These are phyloP conservation scores for Neonectria punicea DNA, from an alignment of 2,329 filamentous ascomycete species.

Conservation along the genomic window DNA sequence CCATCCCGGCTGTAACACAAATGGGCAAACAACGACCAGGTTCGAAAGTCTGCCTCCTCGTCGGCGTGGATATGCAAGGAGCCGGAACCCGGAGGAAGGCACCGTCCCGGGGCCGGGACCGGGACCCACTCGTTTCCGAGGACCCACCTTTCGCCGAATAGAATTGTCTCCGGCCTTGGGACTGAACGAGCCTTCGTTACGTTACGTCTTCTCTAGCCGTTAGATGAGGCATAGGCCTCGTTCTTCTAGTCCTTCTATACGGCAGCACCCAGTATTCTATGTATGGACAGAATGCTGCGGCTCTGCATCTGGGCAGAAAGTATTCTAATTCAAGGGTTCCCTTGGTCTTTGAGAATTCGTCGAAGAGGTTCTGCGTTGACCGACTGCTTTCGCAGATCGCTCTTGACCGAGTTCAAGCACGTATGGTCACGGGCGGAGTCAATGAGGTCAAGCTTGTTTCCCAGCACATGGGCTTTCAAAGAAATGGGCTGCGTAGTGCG, in stretches of 20 bases:
- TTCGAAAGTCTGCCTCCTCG: too few species aligned
- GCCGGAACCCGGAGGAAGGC: neutral
- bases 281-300: too few species aligned
- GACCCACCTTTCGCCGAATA: slow-evolving; percentile 15
- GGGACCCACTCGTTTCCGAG: neutral
- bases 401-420: slow-evolving; percentile 1
- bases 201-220: neutral
- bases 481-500: neutral
- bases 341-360: too few species aligned
- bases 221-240: too few species aligned
- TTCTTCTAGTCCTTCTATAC: too few species aligned
- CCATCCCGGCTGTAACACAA: neutral
- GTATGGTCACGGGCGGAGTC: neutral
- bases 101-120: neutral
- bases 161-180: slow-evolving; percentile 4
- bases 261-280: too few species aligned
- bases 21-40: too few species aligned
- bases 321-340: slow-evolving; percentile 1
- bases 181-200: neutral
- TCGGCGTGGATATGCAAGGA: neutral
- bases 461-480: neutral
- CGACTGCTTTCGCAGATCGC: too few species aligned
- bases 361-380: too few species aligned
- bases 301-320: neutral
- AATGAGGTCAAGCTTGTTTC: neutral